phyloP scores from a whole-genome alignment of 192 early-diverging fungal species.

The Dimargaris xerosporica region DNA sequence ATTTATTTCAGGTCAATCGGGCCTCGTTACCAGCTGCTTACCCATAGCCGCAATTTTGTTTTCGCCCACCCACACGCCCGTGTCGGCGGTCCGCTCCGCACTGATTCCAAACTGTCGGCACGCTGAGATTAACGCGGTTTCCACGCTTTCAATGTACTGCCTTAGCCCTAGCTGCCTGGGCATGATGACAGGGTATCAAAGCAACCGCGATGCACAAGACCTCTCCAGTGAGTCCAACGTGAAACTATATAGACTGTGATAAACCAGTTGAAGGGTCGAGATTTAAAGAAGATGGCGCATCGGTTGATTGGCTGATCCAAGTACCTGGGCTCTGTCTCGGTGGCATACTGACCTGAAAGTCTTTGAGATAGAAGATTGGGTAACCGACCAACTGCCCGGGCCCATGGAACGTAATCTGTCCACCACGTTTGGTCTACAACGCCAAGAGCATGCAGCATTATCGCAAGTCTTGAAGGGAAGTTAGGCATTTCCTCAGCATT shows the following conservation, averaged over 20 bases:
- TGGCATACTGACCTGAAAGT: slow-evolving; percentile 35
- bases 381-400: slow-evolving; percentile 95
- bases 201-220: no score
- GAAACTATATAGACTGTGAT: no score
- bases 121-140: slow-evolving; percentile 58
- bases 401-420: slow-evolving; percentile 93
- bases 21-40: slow-evolving; percentile 13
- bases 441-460: not conserved
- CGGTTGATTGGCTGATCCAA: no score
- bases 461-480: no score
- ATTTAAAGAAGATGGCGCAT: no score
- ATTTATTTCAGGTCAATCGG: no score
- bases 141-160: slow-evolving; percentile 64
- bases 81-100: slow-evolving; percentile 46
- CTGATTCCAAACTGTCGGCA: slow-evolving; percentile 48
- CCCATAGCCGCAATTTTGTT: slow-evolving; percentile 90
- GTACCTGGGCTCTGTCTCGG: no score
- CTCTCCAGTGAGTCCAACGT: no score
- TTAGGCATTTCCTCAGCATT: no score
- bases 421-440: slow-evolving; percentile 64
- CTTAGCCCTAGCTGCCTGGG: slow-evolving; percentile 37
- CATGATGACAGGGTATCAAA: no score
- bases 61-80: slow-evolving; percentile 85
- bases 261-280: no score
- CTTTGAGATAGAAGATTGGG: slow-evolving; percentile 68